A percentile compares a stretch with the other conserved stretches of the same genome.
phyloP scores from a whole-genome alignment of 2,329 filamentous ascomycete genomes.

The Aspergillus brunneoviolaceus region DNA sequence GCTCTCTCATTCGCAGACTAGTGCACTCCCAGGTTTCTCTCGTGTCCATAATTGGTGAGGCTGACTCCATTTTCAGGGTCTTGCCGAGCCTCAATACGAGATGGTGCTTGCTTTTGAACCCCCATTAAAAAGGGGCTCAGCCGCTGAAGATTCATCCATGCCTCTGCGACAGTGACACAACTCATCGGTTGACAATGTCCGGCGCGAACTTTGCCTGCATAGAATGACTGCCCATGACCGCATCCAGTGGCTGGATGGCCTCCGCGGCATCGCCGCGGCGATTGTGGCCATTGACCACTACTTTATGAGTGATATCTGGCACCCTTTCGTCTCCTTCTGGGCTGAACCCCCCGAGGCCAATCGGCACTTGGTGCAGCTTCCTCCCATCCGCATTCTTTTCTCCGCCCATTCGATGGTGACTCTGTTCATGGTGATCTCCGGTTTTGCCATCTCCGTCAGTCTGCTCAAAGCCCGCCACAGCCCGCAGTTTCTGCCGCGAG shows the following conservation, averaged over 20 bases:
- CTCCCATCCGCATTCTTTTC: constrained; percentile 39
- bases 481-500: constrained; percentile 7
- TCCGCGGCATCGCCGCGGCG: constrained; percentile 30
- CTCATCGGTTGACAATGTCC: neutral
- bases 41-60: neutral
- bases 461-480: constrained; percentile 41
- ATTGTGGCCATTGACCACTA: constrained; percentile 26
- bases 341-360: constrained; percentile 23
- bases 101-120: neutral
- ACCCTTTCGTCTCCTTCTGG: constrained; percentile 25
- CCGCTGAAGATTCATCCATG: neutral
- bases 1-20: neutral
- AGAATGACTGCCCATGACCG: neutral
- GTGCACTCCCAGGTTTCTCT: neutral
- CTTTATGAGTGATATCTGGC: constrained; percentile 26
- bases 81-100: neutral
- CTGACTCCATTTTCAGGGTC: neutral
- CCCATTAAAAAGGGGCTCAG: neutral
- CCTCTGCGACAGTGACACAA: neutral
- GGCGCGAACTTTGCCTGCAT: neutral
- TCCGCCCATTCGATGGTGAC: constrained; percentile 47
- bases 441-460: constrained; percentile 57
- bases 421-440: constrained; percentile 59
- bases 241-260: constrained; percentile 27
- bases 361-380: constrained; percentile 31